A percentile compares a stretch with the other conserved stretches of the same genome.
Evolutionary conservation across 2,329 filamentous ascomycete species (phyloP).

Genomic region (Cryphonectria radicalis): DNA sequence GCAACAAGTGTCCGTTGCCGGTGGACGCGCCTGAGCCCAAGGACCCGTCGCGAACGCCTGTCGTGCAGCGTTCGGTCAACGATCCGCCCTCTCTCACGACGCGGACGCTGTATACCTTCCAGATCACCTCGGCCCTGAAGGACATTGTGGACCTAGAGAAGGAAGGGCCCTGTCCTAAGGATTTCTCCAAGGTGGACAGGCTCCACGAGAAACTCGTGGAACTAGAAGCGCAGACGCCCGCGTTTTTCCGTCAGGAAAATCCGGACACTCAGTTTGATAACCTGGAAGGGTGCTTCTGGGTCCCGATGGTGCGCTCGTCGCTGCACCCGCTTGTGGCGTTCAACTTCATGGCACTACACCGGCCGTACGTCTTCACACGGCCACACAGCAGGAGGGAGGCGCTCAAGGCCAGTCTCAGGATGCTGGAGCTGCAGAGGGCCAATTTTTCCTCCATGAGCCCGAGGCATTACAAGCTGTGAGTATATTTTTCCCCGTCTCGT

Average conservation of each 20-base stretch:
- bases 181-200: slow-evolving; percentile 57
- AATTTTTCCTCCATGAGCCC: slow-evolving; percentile 54
- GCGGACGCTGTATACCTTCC: slow-evolving; percentile 54
- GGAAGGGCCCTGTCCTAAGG: slow-evolving; percentile 58
- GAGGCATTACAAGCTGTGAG: slow-evolving; percentile 54
- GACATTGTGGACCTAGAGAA: slow-evolving; percentile 61
- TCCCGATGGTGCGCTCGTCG: slow-evolving; percentile 50
- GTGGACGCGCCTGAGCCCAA: slow-evolving; percentile 56
- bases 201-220: slow-evolving; percentile 57
- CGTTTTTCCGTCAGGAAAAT: slow-evolving; percentile 57
- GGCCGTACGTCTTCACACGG: slow-evolving; percentile 65
- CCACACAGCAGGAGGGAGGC: slow-evolving; percentile 58
- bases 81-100: slow-evolving; percentile 64
- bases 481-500: slow-evolving; percentile 3
- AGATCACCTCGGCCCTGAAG: slow-evolving; percentile 52
- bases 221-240: slow-evolving; percentile 53
- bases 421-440: slow-evolving; percentile 58
- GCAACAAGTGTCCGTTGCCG: slow-evolving; percentile 53
- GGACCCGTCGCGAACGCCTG: slow-evolving; percentile 51
- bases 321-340: slow-evolving; percentile 56
- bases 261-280: slow-evolving; percentile 62
- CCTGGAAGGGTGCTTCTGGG: slow-evolving; percentile 57
- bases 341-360: slow-evolving; percentile 62
- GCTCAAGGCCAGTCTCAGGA: slow-evolving; percentile 57
- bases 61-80: slow-evolving; percentile 50